A percentile compares a stretch with the other conserved stretches of the same genome.
phyloP scores from a whole-genome alignment of 2,329 filamentous ascomycete genomes.

The Bimuria novae-zelandiae region DNA sequence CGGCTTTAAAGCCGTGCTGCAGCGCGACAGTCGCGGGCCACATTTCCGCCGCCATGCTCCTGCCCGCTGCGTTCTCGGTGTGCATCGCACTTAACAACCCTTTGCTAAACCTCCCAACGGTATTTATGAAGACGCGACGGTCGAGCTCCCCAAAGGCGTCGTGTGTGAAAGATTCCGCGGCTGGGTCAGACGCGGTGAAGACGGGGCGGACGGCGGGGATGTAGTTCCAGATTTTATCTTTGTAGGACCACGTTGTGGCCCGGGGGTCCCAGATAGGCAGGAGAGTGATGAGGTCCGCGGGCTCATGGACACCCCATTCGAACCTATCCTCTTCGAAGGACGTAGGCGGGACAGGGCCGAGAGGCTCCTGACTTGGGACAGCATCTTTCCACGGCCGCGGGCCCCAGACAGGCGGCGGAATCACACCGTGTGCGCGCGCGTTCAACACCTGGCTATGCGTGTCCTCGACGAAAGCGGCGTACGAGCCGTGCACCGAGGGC shows the following conservation, averaged over 20 bases:
- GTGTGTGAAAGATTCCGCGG: constrained; percentile 59
- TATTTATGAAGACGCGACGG: constrained; percentile 86
- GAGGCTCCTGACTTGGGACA: constrained; percentile 69
- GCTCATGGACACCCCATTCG: constrained; percentile 85
- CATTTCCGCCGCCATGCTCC: constrained; percentile 96
- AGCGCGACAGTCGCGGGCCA: constrained; percentile 87
- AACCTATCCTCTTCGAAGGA: constrained; percentile 79
- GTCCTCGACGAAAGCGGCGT: constrained; percentile 50
- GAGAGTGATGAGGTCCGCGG: constrained; percentile 88
- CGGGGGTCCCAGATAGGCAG: constrained; percentile 92
- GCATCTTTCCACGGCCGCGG: constrained; percentile 67
- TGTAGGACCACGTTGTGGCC: constrained; percentile 75
- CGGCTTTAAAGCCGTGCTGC: constrained; percentile 90
- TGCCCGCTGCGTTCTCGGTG: constrained; percentile 82
- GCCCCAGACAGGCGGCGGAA: constrained; percentile 76
- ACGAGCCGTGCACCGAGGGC: constrained; percentile 57
- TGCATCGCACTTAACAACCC: constrained; percentile 86
- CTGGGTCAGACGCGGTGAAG: constrained; percentile 80
- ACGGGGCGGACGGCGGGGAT: constrained; percentile 68
- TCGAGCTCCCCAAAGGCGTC: constrained; percentile 56
- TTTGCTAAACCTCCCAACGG: constrained; percentile 80
- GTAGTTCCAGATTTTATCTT: constrained; percentile 57
- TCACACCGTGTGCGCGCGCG: constrained; percentile 43
- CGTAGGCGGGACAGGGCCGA: constrained; percentile 75
- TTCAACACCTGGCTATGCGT: constrained; percentile 50